phyloP scores from a whole-genome alignment of 768 basidiomycete species.

The Lyophyllum semitale region DNA sequence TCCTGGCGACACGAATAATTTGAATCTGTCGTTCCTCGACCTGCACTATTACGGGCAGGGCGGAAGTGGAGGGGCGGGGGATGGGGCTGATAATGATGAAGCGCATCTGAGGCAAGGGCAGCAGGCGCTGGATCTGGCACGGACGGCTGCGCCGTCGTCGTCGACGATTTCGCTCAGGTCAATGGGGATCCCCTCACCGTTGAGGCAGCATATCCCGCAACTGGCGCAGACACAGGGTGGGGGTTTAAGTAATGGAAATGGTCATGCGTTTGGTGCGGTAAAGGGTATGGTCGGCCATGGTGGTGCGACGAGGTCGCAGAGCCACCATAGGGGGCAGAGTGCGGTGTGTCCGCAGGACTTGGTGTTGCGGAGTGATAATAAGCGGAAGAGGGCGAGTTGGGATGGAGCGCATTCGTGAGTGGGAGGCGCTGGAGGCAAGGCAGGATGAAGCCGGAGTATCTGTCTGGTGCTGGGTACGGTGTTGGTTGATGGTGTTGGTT shows the following conservation, averaged over 20 bases:
- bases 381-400: constrained; percentile 49
- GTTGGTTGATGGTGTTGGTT: no score
- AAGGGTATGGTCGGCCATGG: neutral
- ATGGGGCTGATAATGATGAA: neutral
- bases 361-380: constrained; percentile 31
- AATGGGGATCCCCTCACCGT: constrained; percentile 15
- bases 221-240: neutral
- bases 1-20: constrained; percentile 16
- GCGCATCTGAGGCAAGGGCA: constrained; percentile 22
- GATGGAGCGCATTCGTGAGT: constrained; percentile 32
- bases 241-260: neutral
- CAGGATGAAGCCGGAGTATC: no score
- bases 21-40: constrained; percentile 70
- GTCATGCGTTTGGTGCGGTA: constrained; percentile 1
- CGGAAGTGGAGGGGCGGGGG: constrained; percentile 4
- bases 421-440: no score
- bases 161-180: constrained; percentile 14
- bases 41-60: constrained; percentile 58
- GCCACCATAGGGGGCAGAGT: constrained; percentile 48
- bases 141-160: constrained; percentile 26
- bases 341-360: constrained; percentile 45
- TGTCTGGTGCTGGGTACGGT: no score
- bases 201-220: constrained; percentile 17
- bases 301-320: constrained; percentile 15
- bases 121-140: constrained; percentile 43